Evolutionary conservation across 345 rosid species (phyloP).

Genomic region (Heritiera fomes): DNA sequence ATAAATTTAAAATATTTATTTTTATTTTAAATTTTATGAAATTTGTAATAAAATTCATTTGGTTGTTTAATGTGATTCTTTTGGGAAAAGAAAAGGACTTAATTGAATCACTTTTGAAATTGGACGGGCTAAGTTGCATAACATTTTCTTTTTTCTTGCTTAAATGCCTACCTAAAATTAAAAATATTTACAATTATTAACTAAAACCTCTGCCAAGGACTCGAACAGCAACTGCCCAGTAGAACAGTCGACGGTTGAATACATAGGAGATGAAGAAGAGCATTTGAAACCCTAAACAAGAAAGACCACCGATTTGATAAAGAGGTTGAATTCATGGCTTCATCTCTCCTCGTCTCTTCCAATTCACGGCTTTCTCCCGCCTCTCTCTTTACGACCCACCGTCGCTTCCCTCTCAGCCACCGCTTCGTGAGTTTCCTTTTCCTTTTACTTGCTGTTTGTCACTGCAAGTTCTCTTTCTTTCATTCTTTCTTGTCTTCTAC

Average conservation of each 20-base stretch:
- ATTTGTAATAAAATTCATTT: too few relatives aligned
- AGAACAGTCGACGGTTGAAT: neutral
- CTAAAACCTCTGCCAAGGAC: too few relatives aligned
- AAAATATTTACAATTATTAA: neutral
- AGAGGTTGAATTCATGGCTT: constrained; percentile 22
- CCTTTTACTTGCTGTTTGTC: neutral
- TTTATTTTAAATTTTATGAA: too few relatives aligned
- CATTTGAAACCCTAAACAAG: constrained; percentile 2
- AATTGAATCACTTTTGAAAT: neutral
- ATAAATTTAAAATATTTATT: too few relatives aligned
- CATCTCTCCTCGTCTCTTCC: constrained; percentile 36
- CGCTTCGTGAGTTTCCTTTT: constrained; percentile 34
- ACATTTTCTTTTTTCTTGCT: too few relatives aligned
- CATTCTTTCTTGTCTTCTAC: neutral
- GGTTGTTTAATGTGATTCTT: neutral
- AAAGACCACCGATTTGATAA: neutral
- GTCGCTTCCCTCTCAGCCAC: constrained; percentile 26
- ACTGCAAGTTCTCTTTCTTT: neutral
- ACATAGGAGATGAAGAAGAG: neutral
- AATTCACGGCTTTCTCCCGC: constrained; percentile 21
- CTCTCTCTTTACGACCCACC: constrained; percentile 19
- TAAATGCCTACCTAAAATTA: neutral
- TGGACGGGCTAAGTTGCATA: neutral
- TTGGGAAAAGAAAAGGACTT: neutral
- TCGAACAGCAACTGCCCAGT: too few relatives aligned